These are phyloP conservation scores for Trichomonas gallinae DNA, from an alignment of 208 protist species.

Conservation along the genomic window DNA sequence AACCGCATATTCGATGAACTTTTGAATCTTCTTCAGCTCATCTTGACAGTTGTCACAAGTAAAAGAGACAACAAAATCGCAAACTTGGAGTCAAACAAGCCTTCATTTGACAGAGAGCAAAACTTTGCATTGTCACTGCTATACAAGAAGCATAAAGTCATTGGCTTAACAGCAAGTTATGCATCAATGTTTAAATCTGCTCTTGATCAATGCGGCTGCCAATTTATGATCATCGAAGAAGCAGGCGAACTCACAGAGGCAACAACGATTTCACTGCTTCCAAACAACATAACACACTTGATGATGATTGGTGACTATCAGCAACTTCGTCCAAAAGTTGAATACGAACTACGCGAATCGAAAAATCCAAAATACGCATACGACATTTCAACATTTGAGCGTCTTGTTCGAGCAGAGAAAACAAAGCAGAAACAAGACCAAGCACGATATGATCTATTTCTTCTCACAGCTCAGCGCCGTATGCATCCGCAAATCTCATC, in stretches of 20 bases:
- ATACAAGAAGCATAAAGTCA: background rate
- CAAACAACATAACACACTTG: background rate
- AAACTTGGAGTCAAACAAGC: background rate
- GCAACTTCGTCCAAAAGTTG: constrained; percentile 17
- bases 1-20: background rate
- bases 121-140: background rate
- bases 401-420: background rate
- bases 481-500: background rate
- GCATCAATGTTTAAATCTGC: background rate
- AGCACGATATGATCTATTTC: background rate
- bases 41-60: background rate
- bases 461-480: background rate
- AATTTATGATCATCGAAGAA: constrained; percentile 4
- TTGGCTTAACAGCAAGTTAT: background rate
- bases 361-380: background rate
- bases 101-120: background rate
- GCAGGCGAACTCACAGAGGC: background rate
- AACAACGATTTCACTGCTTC: background rate
- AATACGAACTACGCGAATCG: background rate
- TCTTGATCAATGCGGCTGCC: background rate
- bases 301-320: background rate
- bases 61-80: background rate
- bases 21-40: background rate
- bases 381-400: background rate
- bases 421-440: background rate